Percentiles rank a stretch among this genome's conserved stretches.
phyloP scores from a whole-genome alignment of 2,329 filamentous ascomycete species.

The Microcyclospora pomicola region DNA sequence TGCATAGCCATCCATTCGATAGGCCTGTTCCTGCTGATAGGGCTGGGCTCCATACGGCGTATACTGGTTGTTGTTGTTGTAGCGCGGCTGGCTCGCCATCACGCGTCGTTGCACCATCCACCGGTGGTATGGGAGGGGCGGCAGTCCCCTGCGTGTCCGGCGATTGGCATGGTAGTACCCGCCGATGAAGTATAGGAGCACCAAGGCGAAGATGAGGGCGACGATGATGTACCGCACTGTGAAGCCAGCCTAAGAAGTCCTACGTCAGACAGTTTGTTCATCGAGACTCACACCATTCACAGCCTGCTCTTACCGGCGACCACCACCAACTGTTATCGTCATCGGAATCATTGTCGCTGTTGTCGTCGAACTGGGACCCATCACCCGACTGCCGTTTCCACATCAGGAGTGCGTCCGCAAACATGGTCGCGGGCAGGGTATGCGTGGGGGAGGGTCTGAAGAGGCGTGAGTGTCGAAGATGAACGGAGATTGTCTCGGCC shows the following conservation, averaged over 20 bases:
- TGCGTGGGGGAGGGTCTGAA: too few relatives aligned
- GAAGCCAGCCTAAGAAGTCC: constrained; percentile 11
- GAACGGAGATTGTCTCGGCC: too few relatives aligned
- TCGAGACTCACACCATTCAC: too few relatives aligned
- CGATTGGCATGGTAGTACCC: constrained; percentile 58
- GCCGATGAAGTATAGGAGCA: constrained; percentile 49
- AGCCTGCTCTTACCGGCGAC: constrained; percentile 9
- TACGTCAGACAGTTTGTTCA: too few relatives aligned
- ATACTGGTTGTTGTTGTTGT: constrained; percentile 10
- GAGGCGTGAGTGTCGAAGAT: too few relatives aligned
- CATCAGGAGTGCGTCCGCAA: too few relatives aligned
- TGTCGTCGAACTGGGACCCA: too few relatives aligned
- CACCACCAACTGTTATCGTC: constrained; percentile 13
- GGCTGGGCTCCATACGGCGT: constrained; percentile 11
- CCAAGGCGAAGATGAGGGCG: constrained; percentile 42
- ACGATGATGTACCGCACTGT: constrained; percentile 57
- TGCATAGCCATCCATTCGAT: constrained; percentile 16
- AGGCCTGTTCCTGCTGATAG: constrained; percentile 7
- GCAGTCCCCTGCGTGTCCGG: constrained; percentile 50
- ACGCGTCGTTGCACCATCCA: constrained; percentile 19
- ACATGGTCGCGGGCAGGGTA: too few relatives aligned
- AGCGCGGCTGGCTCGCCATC: not conserved
- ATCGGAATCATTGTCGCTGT: not conserved
- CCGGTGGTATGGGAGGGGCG: constrained; percentile 56
- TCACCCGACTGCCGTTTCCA: not conserved